A percentile compares a stretch with the other conserved stretches of the same genome.
Conservation (phyloP, 2,329 filamentous ascomycete species). For the Colletotrichum sp. region DNA sequence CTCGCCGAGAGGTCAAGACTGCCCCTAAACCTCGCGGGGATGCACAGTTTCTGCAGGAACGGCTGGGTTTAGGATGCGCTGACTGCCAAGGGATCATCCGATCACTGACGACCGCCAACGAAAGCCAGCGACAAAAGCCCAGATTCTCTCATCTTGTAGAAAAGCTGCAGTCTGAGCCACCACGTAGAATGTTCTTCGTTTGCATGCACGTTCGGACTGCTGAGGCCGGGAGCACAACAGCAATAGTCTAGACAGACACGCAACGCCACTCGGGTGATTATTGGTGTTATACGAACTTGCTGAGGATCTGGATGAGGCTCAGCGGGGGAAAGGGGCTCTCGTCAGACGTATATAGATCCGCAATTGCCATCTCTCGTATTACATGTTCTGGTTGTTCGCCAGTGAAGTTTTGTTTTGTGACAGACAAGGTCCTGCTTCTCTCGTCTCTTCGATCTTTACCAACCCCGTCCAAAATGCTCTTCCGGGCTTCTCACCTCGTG, state of each 20-base stretch:
- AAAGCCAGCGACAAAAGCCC: not conserved
- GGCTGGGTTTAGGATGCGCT: not conserved
- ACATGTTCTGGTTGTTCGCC: not conserved
- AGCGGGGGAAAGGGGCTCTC: not conserved
- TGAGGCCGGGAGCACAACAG: not conserved
- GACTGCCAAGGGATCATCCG: not conserved
- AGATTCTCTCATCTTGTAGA: not conserved
- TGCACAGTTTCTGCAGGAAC: not conserved
- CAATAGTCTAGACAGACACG: not conserved
- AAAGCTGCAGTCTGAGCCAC: not conserved
- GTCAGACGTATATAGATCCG: not conserved
- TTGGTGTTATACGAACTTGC: not conserved
- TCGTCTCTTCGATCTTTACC: not conserved
- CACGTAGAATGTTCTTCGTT: not conserved
- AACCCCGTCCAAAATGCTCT: not conserved
- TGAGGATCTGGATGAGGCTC: not conserved
- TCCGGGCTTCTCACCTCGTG: not conserved
- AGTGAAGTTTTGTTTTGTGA: not conserved
- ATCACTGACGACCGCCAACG: not conserved
- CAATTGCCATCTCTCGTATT: not conserved
- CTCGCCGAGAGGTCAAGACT: not conserved
- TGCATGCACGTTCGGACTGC: not conserved
- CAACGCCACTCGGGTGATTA: not conserved
- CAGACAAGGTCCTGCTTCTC: not conserved
- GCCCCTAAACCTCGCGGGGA: not conserved